Base-by-base conservation (phyloP, 1,139 yeast genomes). In the Saccharomyces hybrid region DNA sequence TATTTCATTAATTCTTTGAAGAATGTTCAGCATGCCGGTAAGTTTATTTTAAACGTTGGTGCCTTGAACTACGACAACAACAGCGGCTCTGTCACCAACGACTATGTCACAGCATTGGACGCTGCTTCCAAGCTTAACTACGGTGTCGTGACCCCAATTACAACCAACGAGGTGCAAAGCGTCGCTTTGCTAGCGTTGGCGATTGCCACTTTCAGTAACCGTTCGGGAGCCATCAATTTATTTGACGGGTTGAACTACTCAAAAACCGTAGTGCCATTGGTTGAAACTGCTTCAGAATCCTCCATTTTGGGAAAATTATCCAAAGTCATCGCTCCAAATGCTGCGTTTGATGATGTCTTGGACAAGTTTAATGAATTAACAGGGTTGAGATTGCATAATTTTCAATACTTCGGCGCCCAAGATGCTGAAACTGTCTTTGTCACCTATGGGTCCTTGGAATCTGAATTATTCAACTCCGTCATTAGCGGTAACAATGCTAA, bases 221-320 rank as follows among this genome's bases (percentile, higher is more conserved):
- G 34, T 19, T 47, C 50, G n/a, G 55, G 56, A 11, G 54, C 57
- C 5, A 47, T 60, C 32, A 54, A 60, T 47, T 50, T 62, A 14
- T 62, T 58, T 31, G 97, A 90, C 67, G 98, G 97, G 48, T 76
- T 88, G n/a, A 79, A 83, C 53, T 84, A 82, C 58, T 70, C 83
- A 52, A 82, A 81, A 62, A 79, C 83, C 58, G 79, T 78, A 62
- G 73, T 80, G 58, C 79, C 78, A 61, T 76, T 78, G 58, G 65
- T 72, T 13, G 52, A 42, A 16, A 16, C 70, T 70, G 49, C 66
- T 71, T 41, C 72, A 80, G 65, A 72, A 49, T 52, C 54, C 56
- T 52, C 58, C 54, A 49, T 60, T 52, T 48, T 63, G 27, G 52
- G 46, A 8, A 56, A 57, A 7, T 48, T 62, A 46, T 49, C 49